phyloP scores from a whole-genome alignment of 345 rosid species.

The Rubroshorea leprosula region DNA sequence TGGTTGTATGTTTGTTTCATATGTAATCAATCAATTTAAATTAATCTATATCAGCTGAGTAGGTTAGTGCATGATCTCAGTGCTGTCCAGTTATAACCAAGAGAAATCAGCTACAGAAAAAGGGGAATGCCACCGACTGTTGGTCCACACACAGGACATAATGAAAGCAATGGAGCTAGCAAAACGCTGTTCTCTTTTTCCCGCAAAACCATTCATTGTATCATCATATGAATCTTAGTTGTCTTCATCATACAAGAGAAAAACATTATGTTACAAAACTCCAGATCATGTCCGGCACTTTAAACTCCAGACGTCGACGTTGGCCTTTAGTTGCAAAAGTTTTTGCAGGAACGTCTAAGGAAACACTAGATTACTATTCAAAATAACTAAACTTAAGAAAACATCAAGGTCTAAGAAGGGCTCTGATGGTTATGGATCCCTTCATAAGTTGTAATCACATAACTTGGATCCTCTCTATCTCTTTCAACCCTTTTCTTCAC shows the following conservation, averaged over 20 bases:
- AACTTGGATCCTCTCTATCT: slow-evolving; percentile 62
- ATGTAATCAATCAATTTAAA: slow-evolving; percentile 12
- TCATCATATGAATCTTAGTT: neutral
- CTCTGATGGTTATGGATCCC: slow-evolving; percentile 64
- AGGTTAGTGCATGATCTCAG: too few relatives aligned
- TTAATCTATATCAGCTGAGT: neutral
- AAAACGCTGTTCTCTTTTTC: too few relatives aligned
- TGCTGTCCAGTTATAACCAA: too few relatives aligned
- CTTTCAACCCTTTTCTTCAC: slow-evolving; percentile 95
- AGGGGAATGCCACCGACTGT: too few relatives aligned
- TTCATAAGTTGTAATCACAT: slow-evolving; percentile 83
- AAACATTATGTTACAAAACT: neutral
- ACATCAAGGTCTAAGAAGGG: slow-evolving; percentile 10
- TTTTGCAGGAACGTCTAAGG: slow-evolving; percentile 2
- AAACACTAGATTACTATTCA: too few relatives aligned
- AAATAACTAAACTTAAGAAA: neutral
- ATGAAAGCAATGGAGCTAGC: too few relatives aligned
- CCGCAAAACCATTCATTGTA: too few relatives aligned
- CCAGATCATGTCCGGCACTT: neutral
- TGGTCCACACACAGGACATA: too few relatives aligned
- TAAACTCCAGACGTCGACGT: neutral
- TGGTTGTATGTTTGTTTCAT: neutral
- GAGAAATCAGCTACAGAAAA: too few relatives aligned
- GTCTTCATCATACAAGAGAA: slow-evolving; percentile 1
- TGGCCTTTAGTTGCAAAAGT: neutral